Percentiles rank a stretch among this genome's conserved stretches.
Conservation (phyloP, 306 rosid species). For the Heteromeles arbutifolia region DNA sequence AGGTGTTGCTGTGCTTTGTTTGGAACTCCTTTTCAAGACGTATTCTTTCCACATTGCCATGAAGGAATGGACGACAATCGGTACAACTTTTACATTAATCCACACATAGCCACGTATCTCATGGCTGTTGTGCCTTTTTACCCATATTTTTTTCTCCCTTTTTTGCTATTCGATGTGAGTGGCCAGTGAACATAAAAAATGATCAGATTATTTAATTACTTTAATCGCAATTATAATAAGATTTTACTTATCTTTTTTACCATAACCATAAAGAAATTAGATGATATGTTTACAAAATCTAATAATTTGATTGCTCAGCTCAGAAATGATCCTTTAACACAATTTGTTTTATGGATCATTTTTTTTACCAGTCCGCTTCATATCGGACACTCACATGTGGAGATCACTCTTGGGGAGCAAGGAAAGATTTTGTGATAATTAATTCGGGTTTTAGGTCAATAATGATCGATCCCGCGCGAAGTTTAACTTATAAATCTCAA, state of each 20-base stretch:
- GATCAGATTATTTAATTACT: background rate
- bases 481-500: background rate
- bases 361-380: background rate
- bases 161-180: background rate
- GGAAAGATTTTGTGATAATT: background rate
- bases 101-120: background rate
- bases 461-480: background rate
- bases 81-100: background rate
- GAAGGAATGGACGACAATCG: background rate
- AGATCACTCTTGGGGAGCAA: background rate
- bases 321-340: background rate
- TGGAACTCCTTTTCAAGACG: background rate
- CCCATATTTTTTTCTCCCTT: background rate
- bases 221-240: background rate
- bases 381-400: background rate
- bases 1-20: background rate
- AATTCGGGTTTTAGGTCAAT: background rate
- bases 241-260: background rate
- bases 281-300: background rate
- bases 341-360: no score
- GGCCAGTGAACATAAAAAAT: background rate
- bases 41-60: background rate
- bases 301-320: background rate
- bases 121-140: background rate
- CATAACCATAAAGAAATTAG: background rate